These are phyloP conservation scores for Anthostomella pinea DNA, from an alignment of 2,329 filamentous ascomycete species.

Conservation along the genomic window DNA sequence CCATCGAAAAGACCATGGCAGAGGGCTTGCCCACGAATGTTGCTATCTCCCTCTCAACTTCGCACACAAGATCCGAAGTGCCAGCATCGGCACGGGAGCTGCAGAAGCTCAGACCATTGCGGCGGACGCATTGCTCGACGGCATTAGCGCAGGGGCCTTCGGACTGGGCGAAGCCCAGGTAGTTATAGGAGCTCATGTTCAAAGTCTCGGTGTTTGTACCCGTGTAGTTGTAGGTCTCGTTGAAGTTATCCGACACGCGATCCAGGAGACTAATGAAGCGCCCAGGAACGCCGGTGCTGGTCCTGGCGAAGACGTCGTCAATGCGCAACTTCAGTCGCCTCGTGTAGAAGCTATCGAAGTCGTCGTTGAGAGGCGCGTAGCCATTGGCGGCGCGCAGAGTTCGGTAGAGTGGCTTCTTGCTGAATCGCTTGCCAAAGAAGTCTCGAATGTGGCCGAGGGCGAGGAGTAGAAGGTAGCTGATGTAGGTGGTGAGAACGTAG, in stretches of 20 bases:
- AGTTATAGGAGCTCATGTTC: conserved; percentile 99
- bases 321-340: conserved; percentile 89
- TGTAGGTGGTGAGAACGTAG: conserved; percentile 95
- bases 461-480: conserved; percentile 95
- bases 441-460: conserved; percentile 93
- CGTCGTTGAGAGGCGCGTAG: conserved; percentile 92
- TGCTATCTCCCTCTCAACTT: conserved; percentile 88
- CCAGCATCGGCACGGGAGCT: conserved; percentile 82
- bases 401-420: conserved; percentile 75
- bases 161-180: conserved; percentile 96
- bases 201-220: conserved; percentile 91
- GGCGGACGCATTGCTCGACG: conserved; percentile 79
- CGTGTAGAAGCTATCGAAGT: conserved; percentile 99
- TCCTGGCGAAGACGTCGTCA: conserved; percentile 93
- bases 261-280: conserved; percentile 92
- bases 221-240: conserved; percentile 82
- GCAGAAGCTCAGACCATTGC: conserved; percentile 78
- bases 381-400: conserved; percentile 81
- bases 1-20: conserved; percentile 98
- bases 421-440: conserved; percentile 96
- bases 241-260: conserved; percentile 86
- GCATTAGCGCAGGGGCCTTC: conserved; percentile 94
- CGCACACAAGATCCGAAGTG: conserved; percentile 80
- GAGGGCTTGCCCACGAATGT: conserved; percentile 91
- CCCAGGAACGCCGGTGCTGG: conserved; percentile 89